phyloP scores from a whole-genome alignment of 2,329 filamentous ascomycete species.

The Ampelomyces quisqualis region DNA sequence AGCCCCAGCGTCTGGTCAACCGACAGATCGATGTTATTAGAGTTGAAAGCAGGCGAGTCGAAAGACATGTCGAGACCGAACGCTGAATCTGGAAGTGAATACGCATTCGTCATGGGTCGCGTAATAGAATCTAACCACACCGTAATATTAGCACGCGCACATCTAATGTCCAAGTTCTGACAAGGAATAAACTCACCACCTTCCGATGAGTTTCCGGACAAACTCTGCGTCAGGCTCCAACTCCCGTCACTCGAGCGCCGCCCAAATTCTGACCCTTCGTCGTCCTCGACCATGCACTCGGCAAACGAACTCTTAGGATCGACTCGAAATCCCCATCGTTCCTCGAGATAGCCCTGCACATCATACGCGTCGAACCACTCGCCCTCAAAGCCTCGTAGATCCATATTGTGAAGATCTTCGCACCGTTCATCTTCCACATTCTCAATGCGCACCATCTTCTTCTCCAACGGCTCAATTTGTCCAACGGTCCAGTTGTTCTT shows the following conservation, averaged over 20 bases:
- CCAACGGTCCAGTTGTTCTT: constrained; percentile 37
- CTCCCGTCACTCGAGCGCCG: not conserved
- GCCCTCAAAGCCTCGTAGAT: constrained; percentile 65
- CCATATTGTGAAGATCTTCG: constrained; percentile 44
- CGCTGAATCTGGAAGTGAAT: constrained; percentile 10
- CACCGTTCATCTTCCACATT: constrained; percentile 19
- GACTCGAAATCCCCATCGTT: constrained; percentile 62
- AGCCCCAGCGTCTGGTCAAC: constrained; percentile 37
- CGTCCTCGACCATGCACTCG: constrained; percentile 46
- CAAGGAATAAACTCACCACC: constrained; percentile 1
- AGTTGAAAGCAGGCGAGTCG: constrained; percentile 10
- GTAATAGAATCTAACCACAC: constrained; percentile 1
- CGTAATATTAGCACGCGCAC: not conserved
- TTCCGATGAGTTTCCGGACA: not conserved
- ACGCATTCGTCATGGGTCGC: constrained; percentile 1
- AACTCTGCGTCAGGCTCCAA: constrained; percentile 6
- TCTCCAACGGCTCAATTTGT: constrained; percentile 38
- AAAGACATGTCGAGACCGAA: constrained; percentile 29
- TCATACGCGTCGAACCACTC: constrained; percentile 78
- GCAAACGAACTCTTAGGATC: constrained; percentile 62
- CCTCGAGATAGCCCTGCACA: constrained; percentile 69
- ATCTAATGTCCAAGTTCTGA: no score
- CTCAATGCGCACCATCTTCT: constrained; percentile 23
- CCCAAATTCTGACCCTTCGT: constrained; percentile 17
- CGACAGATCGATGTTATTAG: constrained; percentile 21